Evolutionary conservation across 208 protist species (phyloP).

Genomic region (Crithidia thermophila): DNA sequence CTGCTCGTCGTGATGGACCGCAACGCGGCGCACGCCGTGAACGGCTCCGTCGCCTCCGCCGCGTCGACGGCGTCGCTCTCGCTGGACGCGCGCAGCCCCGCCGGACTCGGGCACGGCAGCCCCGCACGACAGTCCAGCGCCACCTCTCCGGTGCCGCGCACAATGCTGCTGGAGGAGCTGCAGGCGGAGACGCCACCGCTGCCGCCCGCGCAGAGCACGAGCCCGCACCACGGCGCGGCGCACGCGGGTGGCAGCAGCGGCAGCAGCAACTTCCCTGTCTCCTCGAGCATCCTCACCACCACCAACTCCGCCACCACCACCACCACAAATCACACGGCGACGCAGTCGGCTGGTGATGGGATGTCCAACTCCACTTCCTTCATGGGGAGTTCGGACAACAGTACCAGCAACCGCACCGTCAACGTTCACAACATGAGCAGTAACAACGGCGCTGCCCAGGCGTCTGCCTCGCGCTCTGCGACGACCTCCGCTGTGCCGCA

Average conservation of each 20-base stretch:
- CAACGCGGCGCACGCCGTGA: slow-evolving; percentile 30
- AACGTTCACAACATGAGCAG: background rate
- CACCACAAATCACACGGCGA: no score
- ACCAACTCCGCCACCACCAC: no score
- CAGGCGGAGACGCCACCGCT: background rate
- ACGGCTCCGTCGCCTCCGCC: slow-evolving; percentile 26
- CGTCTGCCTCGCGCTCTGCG: no score
- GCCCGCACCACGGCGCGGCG: no score
- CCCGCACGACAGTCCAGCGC: background rate
- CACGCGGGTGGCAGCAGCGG: no score
- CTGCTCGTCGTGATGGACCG: slow-evolving; percentile 68
- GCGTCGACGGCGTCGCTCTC: background rate
- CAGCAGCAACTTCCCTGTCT: slow-evolving; percentile 2
- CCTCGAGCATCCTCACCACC: no score
- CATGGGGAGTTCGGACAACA: background rate
- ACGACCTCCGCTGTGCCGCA: no score
- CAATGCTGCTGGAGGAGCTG: slow-evolving; percentile 12
- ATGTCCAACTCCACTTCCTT: no score
- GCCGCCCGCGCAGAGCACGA: background rate
- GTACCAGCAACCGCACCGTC: background rate
- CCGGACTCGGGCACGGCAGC: background rate
- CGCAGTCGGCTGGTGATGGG: no score
- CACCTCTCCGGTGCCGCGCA: background rate
- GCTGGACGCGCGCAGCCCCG: background rate
- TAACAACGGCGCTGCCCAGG: background rate